A percentile compares a stretch with the other conserved stretches of the same genome.
Conservation (phyloP, 2,329 filamentous ascomycete genomes). For the Uncinocarpus reesii region DNA sequence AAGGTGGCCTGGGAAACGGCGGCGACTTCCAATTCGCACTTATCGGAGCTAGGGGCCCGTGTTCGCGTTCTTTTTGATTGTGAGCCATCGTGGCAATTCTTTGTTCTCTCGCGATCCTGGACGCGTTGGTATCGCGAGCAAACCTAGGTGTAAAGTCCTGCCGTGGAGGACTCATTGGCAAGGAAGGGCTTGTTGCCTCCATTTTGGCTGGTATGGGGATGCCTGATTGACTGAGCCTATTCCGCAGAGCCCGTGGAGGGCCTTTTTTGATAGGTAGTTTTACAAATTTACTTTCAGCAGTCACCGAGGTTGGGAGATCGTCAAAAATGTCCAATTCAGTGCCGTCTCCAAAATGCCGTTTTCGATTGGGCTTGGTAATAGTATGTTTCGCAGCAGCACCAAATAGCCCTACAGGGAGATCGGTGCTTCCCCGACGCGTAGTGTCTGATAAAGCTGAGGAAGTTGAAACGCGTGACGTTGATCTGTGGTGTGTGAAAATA, state of each 20-base stretch:
- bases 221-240: conserved; percentile 39
- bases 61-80: conserved; percentile 31
- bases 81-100: conserved; percentile 41
- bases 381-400: conserved; percentile 54
- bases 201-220: conserved; percentile 23
- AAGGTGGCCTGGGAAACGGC: conserved; percentile 42
- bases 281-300: conserved; percentile 69
- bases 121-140: conserved; percentile 56
- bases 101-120: conserved; percentile 54
- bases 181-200: conserved; percentile 29
- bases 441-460: conserved; percentile 38
- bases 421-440: conserved; percentile 37
- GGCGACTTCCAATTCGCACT: conserved; percentile 52
- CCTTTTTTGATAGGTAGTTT: conserved; percentile 65
- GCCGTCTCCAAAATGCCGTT: conserved; percentile 76
- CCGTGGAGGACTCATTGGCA: conserved; percentile 44
- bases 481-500: conserved; percentile 35
- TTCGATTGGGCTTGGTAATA: conserved; percentile 60
- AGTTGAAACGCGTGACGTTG: conserved; percentile 33
- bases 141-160: conserved; percentile 50
- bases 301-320: conserved; percentile 78
- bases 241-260: conserved; percentile 52
- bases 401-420: conserved; percentile 42
- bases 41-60: conserved; percentile 41
- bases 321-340: conserved; percentile 89